A percentile compares a stretch with the other conserved stretches of the same genome.
Evolutionary conservation across 2,329 filamentous ascomycete species (phyloP).

Genomic region (Hymenoscyphus linearis): DNA sequence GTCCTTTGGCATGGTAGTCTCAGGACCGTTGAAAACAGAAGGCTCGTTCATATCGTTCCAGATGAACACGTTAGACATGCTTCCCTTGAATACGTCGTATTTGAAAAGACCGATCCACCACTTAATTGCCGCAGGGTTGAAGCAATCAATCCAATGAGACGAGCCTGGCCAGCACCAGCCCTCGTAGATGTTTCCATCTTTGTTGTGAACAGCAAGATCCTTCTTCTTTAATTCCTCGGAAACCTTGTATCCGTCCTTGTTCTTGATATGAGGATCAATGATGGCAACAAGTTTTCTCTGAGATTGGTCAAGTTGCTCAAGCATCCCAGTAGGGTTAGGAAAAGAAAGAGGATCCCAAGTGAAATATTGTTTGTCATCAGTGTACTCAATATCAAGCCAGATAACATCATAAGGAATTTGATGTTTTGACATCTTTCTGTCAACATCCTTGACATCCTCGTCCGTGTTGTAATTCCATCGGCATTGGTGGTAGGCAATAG

Average conservation of each 20-base stretch:
- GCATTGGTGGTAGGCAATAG: conserved; percentile 93
- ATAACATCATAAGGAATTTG: conserved; percentile 98
- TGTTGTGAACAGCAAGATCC: conserved; percentile 80
- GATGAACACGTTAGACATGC: conserved; percentile 79
- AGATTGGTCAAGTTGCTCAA: conserved; percentile 76
- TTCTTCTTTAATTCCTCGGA: conserved; percentile 79
- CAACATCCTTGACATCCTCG: conserved; percentile 94
- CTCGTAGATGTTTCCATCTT: conserved; percentile 83
- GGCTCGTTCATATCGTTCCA: conserved; percentile 99
- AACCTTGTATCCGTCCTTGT: conserved; percentile 70
- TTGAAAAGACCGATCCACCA: conserved; percentile 93
- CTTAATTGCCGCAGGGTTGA: conserved; percentile 82
- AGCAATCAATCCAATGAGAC: conserved; percentile 93
- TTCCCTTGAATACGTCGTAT: conserved; percentile 83
- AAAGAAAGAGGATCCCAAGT: conserved; percentile 93
- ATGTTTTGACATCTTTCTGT: conserved; percentile 91
- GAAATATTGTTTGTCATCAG: conserved; percentile 95
- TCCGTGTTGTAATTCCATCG: conserved; percentile 99
- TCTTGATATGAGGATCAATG: conserved; percentile 98
- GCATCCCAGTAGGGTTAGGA: conserved; percentile 78
- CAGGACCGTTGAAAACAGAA: conserved; percentile 96
- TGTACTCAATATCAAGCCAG: conserved; percentile 98
- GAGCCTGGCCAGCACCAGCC: conserved; percentile 99
- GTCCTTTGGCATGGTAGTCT: conserved; percentile 98
- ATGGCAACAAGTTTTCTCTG: conserved; percentile 89